Conservation (phyloP, 495 filamentous ascomycete species). For the Podospora bellae-mahoneyi region DNA sequence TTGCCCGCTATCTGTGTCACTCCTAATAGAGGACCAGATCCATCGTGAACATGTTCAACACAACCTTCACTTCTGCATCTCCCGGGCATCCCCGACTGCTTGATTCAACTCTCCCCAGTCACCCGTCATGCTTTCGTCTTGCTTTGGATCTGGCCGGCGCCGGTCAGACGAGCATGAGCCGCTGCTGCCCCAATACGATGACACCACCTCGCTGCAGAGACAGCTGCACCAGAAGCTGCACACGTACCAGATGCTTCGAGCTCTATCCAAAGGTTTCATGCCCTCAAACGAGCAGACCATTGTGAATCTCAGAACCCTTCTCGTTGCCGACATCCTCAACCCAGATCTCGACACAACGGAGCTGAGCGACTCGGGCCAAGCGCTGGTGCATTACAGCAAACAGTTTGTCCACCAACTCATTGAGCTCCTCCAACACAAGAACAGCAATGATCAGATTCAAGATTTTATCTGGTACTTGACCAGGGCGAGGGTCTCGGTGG, state of each 20-base stretch:
- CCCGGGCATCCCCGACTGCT: neutral
- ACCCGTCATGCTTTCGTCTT: conserved; percentile 27
- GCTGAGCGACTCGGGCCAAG: conserved; percentile 71
- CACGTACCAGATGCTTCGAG: conserved; percentile 85
- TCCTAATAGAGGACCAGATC: neutral
- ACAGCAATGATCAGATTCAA: conserved; percentile 79
- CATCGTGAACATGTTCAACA: neutral
- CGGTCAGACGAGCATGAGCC: conserved; percentile 51
- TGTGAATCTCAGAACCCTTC: conserved; percentile 74
- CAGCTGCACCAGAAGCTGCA: conserved; percentile 81
- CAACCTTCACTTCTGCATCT: neutral
- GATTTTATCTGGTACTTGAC: conserved; percentile 85
- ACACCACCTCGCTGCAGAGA: conserved; percentile 76
- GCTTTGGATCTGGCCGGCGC: conserved; percentile 28
- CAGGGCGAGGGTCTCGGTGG: conserved; percentile 65
- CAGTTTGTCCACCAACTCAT: conserved; percentile 72
- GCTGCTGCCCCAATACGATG: conserved; percentile 77
- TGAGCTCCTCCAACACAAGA: conserved; percentile 74
- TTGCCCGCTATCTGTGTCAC: neutral
- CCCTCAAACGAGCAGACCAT: conserved; percentile 83
- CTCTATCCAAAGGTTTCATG: conserved; percentile 83
- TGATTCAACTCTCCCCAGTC: neutral
- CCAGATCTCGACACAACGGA: conserved; percentile 69
- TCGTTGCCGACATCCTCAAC: conserved; percentile 75
- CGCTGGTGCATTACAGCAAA: conserved; percentile 67